Percentiles rank a stretch among this genome's conserved stretches.
phyloP scores from a whole-genome alignment of 768 basidiomycete species.

The Psilocybe sp. region DNA sequence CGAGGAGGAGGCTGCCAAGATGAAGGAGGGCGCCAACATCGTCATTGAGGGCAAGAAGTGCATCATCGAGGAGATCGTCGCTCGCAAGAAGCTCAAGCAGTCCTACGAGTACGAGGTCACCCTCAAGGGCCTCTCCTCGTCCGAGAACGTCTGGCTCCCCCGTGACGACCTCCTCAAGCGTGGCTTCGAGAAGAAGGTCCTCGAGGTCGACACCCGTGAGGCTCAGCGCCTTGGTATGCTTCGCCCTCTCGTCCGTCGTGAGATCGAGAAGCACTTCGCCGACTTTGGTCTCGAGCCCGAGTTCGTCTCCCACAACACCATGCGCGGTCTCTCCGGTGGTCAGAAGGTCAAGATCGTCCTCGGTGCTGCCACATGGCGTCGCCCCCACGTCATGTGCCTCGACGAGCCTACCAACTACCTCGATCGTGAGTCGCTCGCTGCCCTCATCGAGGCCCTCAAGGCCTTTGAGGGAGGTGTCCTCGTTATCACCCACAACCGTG shows the following conservation, averaged over 20 bases:
- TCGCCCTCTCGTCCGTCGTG: conserved; percentile 94
- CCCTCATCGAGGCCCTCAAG: conserved; percentile 97
- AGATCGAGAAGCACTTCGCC: conserved; percentile 99
- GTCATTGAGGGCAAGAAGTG: conserved; percentile 94
- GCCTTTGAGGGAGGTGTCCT: conserved; percentile 98
- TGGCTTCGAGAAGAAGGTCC: conserved; percentile 98
- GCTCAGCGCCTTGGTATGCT: conserved; percentile 94
- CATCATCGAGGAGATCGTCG: conserved; percentile 85
- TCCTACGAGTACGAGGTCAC: conserved; percentile 98
- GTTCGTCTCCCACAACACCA: conserved; percentile 98
- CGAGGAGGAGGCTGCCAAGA: conserved; percentile 88
- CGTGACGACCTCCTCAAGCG: conserved; percentile 98
- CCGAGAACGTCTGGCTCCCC: conserved; percentile 97
- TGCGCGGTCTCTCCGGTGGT: conserved; percentile 97
- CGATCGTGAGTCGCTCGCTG: conserved; percentile 98
- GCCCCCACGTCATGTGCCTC: conserved; percentile 95
- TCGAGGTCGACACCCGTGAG: conserved; percentile 96
- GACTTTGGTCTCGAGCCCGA: conserved; percentile 99
- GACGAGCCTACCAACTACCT: conserved; percentile 99
- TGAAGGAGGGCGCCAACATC: conserved; percentile 90
- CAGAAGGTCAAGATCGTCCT: conserved; percentile 99
- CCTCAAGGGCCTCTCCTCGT: conserved; percentile 91
- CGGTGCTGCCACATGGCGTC: conserved; percentile 98
- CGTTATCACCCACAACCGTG: conserved; percentile 95
- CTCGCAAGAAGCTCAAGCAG: conserved; percentile 98